These are phyloP conservation scores for Acacia pycnantha DNA, from an alignment of 331 rosid species.

Conservation along the genomic window DNA sequence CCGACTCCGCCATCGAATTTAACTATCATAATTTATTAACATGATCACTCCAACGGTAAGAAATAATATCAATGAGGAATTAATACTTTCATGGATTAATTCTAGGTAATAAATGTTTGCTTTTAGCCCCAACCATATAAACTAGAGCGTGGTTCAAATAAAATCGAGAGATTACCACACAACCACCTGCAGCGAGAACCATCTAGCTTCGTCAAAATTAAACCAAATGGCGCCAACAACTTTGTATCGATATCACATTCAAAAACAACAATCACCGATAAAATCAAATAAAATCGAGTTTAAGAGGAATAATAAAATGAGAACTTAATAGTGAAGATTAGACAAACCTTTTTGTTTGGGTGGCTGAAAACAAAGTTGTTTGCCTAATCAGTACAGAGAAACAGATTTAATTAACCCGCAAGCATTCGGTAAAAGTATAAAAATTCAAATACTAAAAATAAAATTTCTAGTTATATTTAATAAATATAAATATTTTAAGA, in stretches of 20 bases:
- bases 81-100: too few species aligned
- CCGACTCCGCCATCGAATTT: constrained; percentile 67
- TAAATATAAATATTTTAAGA: background rate
- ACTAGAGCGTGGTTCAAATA: too few species aligned
- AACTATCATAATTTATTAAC: background rate
- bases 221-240: constrained; percentile 91
- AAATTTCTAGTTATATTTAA: background rate
- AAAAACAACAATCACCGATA: constrained; percentile 20
- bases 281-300: background rate
- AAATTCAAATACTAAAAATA: background rate
- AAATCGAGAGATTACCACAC: constrained; percentile 69
- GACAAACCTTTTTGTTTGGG: constrained; percentile 87
- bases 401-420: constrained; percentile 28
- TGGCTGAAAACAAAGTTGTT: constrained; percentile 92
- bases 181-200: constrained; percentile 99
- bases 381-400: constrained; percentile 73
- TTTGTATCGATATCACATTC: constrained; percentile 44
- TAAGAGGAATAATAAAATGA: too few species aligned
- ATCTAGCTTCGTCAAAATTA: constrained; percentile 86
- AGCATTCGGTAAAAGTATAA: background rate
- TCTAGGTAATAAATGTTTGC: too few species aligned
- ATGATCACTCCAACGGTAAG: background rate
- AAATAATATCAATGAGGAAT: constrained; percentile 3
- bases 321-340: background rate
- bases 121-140: too few species aligned